phyloP scores from a whole-genome alignment of 2,329 filamentous ascomycete species.

The Apiospora sp. region DNA sequence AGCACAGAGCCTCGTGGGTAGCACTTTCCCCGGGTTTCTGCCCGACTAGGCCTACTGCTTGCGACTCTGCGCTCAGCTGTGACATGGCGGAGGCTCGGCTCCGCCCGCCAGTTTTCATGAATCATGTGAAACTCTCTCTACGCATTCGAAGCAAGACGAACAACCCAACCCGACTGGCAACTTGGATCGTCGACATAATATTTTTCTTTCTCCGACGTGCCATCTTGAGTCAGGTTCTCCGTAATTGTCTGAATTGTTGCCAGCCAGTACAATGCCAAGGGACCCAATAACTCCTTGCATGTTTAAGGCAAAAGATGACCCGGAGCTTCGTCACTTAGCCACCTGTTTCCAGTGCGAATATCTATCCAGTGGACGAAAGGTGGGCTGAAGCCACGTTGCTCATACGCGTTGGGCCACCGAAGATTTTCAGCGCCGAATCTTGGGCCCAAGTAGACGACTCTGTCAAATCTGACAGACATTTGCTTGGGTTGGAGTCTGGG shows the following conservation, averaged over 20 bases:
- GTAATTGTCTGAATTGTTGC: background rate
- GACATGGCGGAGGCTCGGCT: constrained; percentile 14
- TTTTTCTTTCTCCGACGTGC: constrained; percentile 3
- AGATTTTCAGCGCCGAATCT: too few species aligned
- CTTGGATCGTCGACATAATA: background rate
- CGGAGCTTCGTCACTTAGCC: constrained; percentile 5
- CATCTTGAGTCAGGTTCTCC: constrained; percentile 6
- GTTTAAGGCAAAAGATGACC: background rate
- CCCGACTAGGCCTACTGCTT: background rate
- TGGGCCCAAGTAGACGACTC: background rate
- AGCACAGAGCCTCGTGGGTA: background rate
- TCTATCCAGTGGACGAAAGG: background rate
- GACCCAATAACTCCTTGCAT: background rate
- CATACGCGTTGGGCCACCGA: background rate
- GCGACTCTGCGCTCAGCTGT: background rate
- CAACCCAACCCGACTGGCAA: background rate
- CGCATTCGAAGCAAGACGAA: background rate
- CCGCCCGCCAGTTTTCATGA: background rate
- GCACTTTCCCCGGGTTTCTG: background rate
- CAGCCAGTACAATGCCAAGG: background rate
- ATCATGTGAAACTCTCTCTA: constrained; percentile 15
- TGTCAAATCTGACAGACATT: background rate
- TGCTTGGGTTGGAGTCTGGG: background rate
- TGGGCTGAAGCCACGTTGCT: constrained; percentile 5
- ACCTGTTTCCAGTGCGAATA: background rate